Conservation (phyloP, 768 basidiomycete genomes). For the Mycena epipterygia region DNA sequence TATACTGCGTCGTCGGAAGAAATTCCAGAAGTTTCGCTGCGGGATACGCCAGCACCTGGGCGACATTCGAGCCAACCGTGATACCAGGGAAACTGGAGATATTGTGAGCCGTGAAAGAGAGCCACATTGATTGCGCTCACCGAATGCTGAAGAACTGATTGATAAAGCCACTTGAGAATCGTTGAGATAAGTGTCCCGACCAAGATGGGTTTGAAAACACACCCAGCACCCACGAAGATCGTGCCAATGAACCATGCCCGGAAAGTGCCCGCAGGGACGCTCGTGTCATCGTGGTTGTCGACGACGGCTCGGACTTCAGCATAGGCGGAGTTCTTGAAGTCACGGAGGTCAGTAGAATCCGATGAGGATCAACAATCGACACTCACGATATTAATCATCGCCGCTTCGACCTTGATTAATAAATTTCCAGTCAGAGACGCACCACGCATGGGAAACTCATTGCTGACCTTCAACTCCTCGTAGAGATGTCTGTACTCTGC, state of each 20-base stretch:
- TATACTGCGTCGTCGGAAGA: conserved; percentile 44
- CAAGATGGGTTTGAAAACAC: no score
- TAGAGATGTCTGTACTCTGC: conserved; percentile 34
- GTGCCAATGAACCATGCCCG: conserved; percentile 54
- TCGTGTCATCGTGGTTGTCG: conserved; percentile 66
- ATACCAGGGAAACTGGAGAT: conserved; percentile 37
- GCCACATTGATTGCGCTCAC: conserved; percentile 1
- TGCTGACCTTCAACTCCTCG: conserved; percentile 43
- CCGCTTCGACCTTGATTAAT: conserved; percentile 47
- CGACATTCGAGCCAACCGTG: conserved; percentile 47
- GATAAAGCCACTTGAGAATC: conserved; percentile 40
- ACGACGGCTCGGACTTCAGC: conserved; percentile 76
- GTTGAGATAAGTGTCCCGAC: not conserved
- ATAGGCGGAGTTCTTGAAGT: conserved; percentile 62
- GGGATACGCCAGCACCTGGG: conserved; percentile 64
- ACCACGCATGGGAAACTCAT: no score
- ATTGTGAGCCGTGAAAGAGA: not conserved
- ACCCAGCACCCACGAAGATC: conserved; percentile 39
- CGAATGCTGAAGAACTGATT: conserved; percentile 49
- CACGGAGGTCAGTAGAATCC: not conserved
- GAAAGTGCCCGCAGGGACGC: conserved; percentile 66
- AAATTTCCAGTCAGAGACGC: no score
- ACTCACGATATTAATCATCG: conserved; percentile 41
- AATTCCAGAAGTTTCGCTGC: conserved; percentile 54
- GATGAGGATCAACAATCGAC: not conserved